Conservation (phyloP, 192 early-diverging fungal genomes). For the Entrophospora sp. region DNA sequence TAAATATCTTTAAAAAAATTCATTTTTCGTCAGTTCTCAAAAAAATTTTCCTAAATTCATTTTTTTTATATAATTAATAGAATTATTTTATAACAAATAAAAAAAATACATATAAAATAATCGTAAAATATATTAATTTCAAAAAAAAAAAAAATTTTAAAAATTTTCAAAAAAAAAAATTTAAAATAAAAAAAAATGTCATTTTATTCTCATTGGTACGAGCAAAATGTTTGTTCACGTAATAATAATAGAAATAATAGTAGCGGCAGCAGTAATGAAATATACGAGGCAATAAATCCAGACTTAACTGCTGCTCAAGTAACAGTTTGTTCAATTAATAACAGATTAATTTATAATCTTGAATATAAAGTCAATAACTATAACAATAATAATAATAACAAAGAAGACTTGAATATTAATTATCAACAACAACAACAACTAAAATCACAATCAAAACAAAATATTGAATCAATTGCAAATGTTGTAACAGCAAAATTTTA, state of each 20-base stretch:
- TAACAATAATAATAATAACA: neutral
- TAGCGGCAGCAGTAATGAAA: neutral
- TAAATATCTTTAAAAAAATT: too few relatives aligned
- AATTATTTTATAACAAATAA: too few relatives aligned
- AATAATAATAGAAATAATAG: neutral
- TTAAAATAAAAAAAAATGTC: too few relatives aligned
- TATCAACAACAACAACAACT: too few relatives aligned
- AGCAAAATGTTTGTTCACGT: neutral
- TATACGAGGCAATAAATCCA: neutral
- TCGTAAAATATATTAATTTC: too few relatives aligned
- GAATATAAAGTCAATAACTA: neutral
- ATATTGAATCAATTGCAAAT: neutral
- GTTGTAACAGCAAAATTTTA: neutral
- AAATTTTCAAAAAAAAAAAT: too few relatives aligned
- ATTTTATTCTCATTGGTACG: neutral
- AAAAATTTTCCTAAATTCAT: too few relatives aligned
- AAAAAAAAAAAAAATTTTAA: too few relatives aligned
- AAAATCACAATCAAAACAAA: neutral
- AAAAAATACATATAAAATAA: too few relatives aligned
- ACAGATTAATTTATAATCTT: neutral
- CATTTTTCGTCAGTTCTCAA: too few relatives aligned
- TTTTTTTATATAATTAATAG: too few relatives aligned
- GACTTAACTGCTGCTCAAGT: slow-evolving; percentile 3
- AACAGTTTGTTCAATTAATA: neutral
- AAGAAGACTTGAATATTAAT: too few relatives aligned